Evolutionary conservation across 257 asterid species (phyloP), one percentile per base, ranked within the genome.

Genomic region (Jacaranda copaia): DNA sequence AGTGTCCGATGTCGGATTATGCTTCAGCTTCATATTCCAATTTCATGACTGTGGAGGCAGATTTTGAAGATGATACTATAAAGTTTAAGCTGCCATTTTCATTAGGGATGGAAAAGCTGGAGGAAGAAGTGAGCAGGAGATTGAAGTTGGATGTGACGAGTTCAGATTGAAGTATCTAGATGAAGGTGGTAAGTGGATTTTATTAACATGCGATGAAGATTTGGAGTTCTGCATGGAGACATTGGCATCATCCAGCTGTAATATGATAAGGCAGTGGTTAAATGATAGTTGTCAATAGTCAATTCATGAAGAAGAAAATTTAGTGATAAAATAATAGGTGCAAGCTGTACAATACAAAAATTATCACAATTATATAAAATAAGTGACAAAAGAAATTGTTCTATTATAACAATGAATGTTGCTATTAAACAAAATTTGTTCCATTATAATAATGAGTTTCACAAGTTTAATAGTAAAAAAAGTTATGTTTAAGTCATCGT

Each of bases 41-140:
- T 2, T 38, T 63, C 51, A 9, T 63, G 51, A 63, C 35, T 2
- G 69, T 38, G 7, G 69, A 63, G 14, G 69, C 49, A 2, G 49
- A 32, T 6, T 63, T 36, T n/a, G 32, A 63, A 63, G 69, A 14
- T 6, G 69, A 63, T 39, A 39, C 25, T n/a, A 8, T 63, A 39
- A 63, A 63, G 69, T 63, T 63, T 63, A 63, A 63, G 69, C 49
- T 63, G 51, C 49, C 51, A 15, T 63, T 63, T 14, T 40, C 35
- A 39, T 63, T 51, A 39, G 43, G 69, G 32, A 39, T 63, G 49
- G 32, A 63, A 38, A 15, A 36, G 5, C 69, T 63, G 14, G 49
- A n/a, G 49, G 69, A 63, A 39, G 49, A 63, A 63, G 25, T 63
- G 20, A 14, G 5, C 9, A 63, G 69, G 51, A 6, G 69, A 39